Percentiles rank a stretch among this genome's conserved stretches.
These are phyloP conservation scores for Bipolaris gigantea DNA, from an alignment of 2,329 filamentous ascomycete genomes.

Conservation along the genomic window DNA sequence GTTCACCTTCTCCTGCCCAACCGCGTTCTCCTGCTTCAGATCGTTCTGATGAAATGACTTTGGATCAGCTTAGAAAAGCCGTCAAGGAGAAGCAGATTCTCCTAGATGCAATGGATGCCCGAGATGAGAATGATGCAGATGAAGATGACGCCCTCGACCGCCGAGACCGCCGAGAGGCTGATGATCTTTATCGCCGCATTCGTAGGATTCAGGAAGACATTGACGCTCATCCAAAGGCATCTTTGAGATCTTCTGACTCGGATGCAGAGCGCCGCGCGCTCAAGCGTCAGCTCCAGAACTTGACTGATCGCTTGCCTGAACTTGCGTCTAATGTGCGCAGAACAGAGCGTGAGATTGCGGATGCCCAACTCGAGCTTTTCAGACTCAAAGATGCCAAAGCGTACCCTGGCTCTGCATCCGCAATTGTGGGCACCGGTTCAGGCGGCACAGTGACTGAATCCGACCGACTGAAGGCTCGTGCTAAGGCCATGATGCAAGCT, in stretches of 20 bases:
- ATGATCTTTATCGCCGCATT: slow-evolving; percentile 91
- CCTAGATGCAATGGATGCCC: slow-evolving; percentile 93
- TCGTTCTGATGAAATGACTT: slow-evolving; percentile 73
- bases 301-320: slow-evolving; percentile 88
- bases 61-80: slow-evolving; percentile 89
- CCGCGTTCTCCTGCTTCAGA: slow-evolving; percentile 57
- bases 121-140: slow-evolving; percentile 84
- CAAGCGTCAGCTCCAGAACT: slow-evolving; percentile 83
- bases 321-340: slow-evolving; percentile 89
- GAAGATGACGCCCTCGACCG: slow-evolving; percentile 92
- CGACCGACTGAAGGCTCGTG: slow-evolving; percentile 89
- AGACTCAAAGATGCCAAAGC: slow-evolving; percentile 90
- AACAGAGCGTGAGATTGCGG: slow-evolving; percentile 89
- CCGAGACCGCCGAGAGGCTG: slow-evolving; percentile 85
- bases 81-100: slow-evolving; percentile 93
- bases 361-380: slow-evolving; percentile 90
- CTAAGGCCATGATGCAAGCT: slow-evolving; percentile 98
- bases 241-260: slow-evolving; percentile 64
- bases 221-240: slow-evolving; percentile 82
- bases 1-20: slow-evolving; percentile 75
- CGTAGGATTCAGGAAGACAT: slow-evolving; percentile 92
- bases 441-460: slow-evolving; percentile 89
- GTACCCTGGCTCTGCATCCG: slow-evolving; percentile 75
- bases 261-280: slow-evolving; percentile 84
- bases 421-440: slow-evolving; percentile 89